Conservation (phyloP, 2,329 filamentous ascomycete species). For the Cryphonectria naterciae region DNA sequence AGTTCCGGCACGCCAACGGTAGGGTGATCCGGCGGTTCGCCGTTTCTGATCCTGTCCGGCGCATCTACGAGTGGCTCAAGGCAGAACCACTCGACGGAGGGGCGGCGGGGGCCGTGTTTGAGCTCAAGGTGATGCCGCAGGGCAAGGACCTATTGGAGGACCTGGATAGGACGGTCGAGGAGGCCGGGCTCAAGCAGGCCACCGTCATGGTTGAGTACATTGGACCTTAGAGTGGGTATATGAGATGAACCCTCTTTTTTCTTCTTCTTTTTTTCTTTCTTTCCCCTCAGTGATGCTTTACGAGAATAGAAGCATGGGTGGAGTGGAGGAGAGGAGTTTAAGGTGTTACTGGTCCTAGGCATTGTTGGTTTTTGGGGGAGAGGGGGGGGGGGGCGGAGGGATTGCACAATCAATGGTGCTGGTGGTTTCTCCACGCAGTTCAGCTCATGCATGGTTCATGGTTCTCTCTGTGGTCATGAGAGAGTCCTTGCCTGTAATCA, state of each 20-base stretch:
- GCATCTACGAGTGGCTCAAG: conserved; percentile 97
- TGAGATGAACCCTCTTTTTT: background rate
- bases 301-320: background rate
- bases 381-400: too few relatives aligned
- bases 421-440: too few relatives aligned
- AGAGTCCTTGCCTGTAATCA: too few relatives aligned
- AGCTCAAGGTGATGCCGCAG: conserved; percentile 78
- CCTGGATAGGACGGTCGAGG: conserved; percentile 74
- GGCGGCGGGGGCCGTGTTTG: conserved; percentile 75
- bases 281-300: background rate
- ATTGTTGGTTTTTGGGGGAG: too few relatives aligned
- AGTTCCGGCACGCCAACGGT: conserved; percentile 85
- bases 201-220: conserved; percentile 89
- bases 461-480: background rate
- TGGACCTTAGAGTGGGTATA: conserved; percentile 4
- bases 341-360: too few relatives aligned
- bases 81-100: conserved; percentile 82
- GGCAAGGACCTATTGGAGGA: conserved; percentile 81
- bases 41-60: conserved; percentile 73
- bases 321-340: background rate
- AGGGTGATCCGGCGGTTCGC: conserved; percentile 87
- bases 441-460: too few relatives aligned
- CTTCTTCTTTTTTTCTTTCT: too few relatives aligned
- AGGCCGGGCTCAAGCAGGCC: conserved; percentile 86
- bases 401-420: too few relatives aligned